Conservation (phyloP, 2,329 filamentous ascomycete species). For the Trichophyton schoenleinii region DNA sequence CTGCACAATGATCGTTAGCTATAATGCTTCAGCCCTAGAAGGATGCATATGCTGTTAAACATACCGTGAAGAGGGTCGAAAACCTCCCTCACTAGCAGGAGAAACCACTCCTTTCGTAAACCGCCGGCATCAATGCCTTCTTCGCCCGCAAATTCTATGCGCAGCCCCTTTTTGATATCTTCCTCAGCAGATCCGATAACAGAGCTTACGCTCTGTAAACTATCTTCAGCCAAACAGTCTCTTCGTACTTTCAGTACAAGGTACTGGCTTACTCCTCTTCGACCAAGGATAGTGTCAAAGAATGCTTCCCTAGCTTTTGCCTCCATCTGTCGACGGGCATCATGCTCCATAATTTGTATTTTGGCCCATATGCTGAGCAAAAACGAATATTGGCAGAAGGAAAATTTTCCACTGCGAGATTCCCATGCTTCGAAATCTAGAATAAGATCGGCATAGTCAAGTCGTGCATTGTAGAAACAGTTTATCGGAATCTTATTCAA, state of each 20-base stretch:
- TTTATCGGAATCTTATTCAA: constrained; percentile 45
- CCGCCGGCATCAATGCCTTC: constrained; percentile 87
- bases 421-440: constrained; percentile 86
- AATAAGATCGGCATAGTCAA: constrained; percentile 77
- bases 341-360: constrained; percentile 78
- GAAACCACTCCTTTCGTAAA: constrained; percentile 86
- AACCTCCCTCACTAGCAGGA: constrained; percentile 74
- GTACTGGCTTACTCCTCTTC: constrained; percentile 61
- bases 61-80: constrained; percentile 81
- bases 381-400: constrained; percentile 87
- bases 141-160: constrained; percentile 75
- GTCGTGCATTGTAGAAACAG: constrained; percentile 74
- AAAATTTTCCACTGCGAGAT: constrained; percentile 57
- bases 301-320: constrained; percentile 79
- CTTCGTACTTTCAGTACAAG: constrained; percentile 64
- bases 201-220: constrained; percentile 70
- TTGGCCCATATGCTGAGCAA: constrained; percentile 86
- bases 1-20: constrained; percentile 31
- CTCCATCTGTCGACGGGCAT: constrained; percentile 80
- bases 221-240: constrained; percentile 81
- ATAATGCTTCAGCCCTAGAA: not conserved
- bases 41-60: constrained; percentile 20
- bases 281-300: constrained; percentile 73
- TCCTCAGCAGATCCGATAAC: constrained; percentile 68
- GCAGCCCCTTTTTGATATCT: constrained; percentile 79